A percentile compares a stretch with the other conserved stretches of the same genome.
These are phyloP conservation scores for Vararia minispora DNA, from an alignment of 768 basidiomycete species.

Conservation along the genomic window DNA sequence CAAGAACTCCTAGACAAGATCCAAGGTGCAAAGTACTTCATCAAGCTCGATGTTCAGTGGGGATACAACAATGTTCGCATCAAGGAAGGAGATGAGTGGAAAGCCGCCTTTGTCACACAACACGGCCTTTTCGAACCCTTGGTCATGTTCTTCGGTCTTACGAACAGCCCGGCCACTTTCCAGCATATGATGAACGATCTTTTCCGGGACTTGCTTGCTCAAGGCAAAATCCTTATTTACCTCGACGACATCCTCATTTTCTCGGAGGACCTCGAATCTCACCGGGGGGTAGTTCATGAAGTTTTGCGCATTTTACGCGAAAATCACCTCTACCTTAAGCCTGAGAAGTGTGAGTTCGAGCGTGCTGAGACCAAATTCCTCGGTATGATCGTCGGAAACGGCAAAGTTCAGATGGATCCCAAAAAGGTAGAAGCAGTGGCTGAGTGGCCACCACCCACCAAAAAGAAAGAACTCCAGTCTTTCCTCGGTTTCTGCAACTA, in stretches of 20 bases:
- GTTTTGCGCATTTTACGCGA: not conserved
- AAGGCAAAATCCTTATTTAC: constrained; percentile 17
- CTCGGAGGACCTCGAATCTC: not conserved
- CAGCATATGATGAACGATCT: constrained; percentile 22
- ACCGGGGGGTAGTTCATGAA: not conserved
- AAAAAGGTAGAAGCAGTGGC: constrained; percentile 25
- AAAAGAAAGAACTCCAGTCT: constrained; percentile 23
- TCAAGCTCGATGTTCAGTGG: constrained; percentile 20
- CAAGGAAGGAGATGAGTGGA: constrained; percentile 18
- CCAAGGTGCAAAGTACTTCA: constrained; percentile 16
- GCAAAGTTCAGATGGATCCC: constrained; percentile 25
- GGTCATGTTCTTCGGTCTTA: constrained; percentile 29
- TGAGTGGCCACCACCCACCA: constrained; percentile 28
- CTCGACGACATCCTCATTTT: constrained; percentile 11
- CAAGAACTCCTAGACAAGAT: constrained; percentile 17
- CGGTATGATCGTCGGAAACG: constrained; percentile 21
- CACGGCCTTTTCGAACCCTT: constrained; percentile 18
- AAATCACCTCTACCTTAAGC: not conserved
- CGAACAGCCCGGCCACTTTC: constrained; percentile 28
- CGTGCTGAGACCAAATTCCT: constrained; percentile 19
- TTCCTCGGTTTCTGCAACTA: constrained; percentile 33
- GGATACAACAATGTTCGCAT: constrained; percentile 25
- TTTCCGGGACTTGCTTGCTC: not conserved
- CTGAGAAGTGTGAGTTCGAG: constrained; percentile 16
- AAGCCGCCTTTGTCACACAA: constrained; percentile 19